Conservation (phyloP, 2,329 filamentous ascomycete genomes). For the Ramichloridium luteum region DNA sequence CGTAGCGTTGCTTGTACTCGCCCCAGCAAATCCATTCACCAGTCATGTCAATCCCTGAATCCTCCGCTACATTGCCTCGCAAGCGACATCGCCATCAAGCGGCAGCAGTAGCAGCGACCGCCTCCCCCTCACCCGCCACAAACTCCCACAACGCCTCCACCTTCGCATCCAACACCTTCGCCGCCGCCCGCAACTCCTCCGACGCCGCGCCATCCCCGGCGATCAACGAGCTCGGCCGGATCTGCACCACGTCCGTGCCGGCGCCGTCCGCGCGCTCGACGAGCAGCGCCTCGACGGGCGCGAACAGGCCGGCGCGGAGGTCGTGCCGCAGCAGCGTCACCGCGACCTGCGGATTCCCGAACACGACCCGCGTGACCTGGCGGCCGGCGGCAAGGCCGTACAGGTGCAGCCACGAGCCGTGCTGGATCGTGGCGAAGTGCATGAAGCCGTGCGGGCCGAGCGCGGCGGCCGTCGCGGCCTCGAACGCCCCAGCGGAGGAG, state of each 20-base stretch:
- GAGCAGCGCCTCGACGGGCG: slow-evolving; percentile 10
- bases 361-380: slow-evolving; percentile 8
- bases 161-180: slow-evolving; percentile 9
- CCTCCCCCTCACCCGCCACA: slow-evolving; percentile 8
- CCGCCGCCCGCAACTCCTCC: slow-evolving; percentile 7
- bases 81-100: too few relatives aligned
- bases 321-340: slow-evolving; percentile 10
- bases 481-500: slow-evolving; percentile 8
- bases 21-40: too few relatives aligned
- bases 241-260: slow-evolving; percentile 8
- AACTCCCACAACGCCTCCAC: slow-evolving; percentile 10
- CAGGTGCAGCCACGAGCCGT: slow-evolving; percentile 9
- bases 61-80: too few relatives aligned
- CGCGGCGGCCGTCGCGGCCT: slow-evolving; percentile 6
- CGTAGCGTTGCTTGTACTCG: too few relatives aligned
- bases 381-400: slow-evolving; percentile 8
- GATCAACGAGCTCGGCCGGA: slow-evolving; percentile 11
- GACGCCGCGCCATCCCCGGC: slow-evolving; percentile 7
- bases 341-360: slow-evolving; percentile 10
- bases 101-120: too few relatives aligned
- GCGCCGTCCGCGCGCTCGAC: slow-evolving; percentile 8
- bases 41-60: too few relatives aligned
- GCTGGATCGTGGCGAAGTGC: slow-evolving; percentile 8
- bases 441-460: slow-evolving; percentile 11
- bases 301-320: slow-evolving; percentile 11